A percentile compares a stretch with the other conserved stretches of the same genome.
Conservation (phyloP, 2,329 filamentous ascomycete species). For the Juglanconis juglandina region DNA sequence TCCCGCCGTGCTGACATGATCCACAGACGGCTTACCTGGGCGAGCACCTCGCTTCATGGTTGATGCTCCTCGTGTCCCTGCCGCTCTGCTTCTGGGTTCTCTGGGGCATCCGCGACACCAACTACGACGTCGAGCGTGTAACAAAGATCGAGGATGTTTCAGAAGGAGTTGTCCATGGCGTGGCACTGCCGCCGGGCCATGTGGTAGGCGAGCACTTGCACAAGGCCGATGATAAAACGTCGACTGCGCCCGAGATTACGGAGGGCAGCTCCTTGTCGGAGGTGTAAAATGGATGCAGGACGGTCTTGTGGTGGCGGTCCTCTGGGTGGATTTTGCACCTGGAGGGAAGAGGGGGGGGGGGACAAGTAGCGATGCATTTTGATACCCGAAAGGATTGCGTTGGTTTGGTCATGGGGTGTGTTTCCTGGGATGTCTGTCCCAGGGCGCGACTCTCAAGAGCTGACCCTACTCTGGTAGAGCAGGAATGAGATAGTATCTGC, state of each 20-base stretch:
- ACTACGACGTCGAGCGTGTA: conserved; percentile 24
- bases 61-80: conserved; percentile 22
- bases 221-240: background rate
- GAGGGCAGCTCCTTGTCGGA: background rate
- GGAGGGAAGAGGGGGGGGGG: too few relatives aligned
- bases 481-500: too few relatives aligned
- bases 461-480: too few relatives aligned
- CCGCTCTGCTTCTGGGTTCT: conserved; percentile 23
- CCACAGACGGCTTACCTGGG: conserved; percentile 23
- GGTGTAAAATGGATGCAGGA: too few relatives aligned
- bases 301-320: too few relatives aligned
- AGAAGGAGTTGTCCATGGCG: conserved; percentile 2
- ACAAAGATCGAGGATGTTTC: conserved; percentile 19
- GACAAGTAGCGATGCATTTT: too few relatives aligned
- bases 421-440: too few relatives aligned
- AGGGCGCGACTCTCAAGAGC: too few relatives aligned
- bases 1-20: background rate
- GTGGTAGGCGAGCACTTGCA: conserved; percentile 12
- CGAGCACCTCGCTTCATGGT: conserved; percentile 25
- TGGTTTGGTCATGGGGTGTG: too few relatives aligned
- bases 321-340: too few relatives aligned
- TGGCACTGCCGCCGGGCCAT: conserved; percentile 14
- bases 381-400: too few relatives aligned
- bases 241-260: background rate
- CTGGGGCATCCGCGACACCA: conserved; percentile 22